phyloP scores from a whole-genome alignment of 768 basidiomycete genomes.

The Mycena kentingensis region DNA sequence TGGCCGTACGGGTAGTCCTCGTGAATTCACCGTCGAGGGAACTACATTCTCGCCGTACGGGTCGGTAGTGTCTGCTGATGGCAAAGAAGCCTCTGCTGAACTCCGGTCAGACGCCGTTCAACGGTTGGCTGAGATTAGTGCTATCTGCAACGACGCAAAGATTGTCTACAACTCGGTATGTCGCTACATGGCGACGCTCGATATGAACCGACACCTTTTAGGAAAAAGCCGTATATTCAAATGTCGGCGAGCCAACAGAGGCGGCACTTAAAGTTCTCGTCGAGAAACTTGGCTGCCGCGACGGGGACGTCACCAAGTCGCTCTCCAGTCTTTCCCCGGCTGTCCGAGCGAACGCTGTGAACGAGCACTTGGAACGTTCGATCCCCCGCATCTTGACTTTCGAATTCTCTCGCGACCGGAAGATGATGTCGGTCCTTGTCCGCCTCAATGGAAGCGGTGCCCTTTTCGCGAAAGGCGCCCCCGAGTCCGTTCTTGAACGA shows the following conservation, averaged over 20 bases:
- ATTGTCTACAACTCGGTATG: conserved; percentile 80
- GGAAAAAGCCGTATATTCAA: conserved; percentile 79
- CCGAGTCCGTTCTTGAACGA: conserved; percentile 90
- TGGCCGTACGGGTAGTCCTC: conserved; percentile 46
- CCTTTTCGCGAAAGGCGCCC: conserved; percentile 93
- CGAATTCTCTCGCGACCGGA: conserved; percentile 97
- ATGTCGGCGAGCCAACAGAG: conserved; percentile 96
- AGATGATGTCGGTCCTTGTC: conserved; percentile 98
- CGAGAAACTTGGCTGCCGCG: conserved; percentile 87
- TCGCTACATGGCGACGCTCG: neutral
- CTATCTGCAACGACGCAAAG: conserved; percentile 95
- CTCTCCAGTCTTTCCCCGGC: conserved; percentile 57
- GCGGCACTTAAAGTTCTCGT: conserved; percentile 93
- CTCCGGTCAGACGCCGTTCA: conserved; percentile 70
- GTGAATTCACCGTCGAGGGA: conserved; percentile 84
- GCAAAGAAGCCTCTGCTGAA: conserved; percentile 58
- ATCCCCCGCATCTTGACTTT: conserved; percentile 89
- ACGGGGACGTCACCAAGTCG: conserved; percentile 57
- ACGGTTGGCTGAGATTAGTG: conserved; percentile 86
- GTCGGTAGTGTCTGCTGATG: conserved; percentile 64
- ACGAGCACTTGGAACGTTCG: conserved; percentile 73
- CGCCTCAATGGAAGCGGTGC: conserved; percentile 67
- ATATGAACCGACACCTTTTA: conserved; percentile 31
- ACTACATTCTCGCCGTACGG: conserved; percentile 91
- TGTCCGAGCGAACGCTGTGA: conserved; percentile 79